Evolutionary conservation across 352 stramenopile species (phyloP), one percentile per base, ranked within the genome.

Genomic region (Phytopythium boreale): DNA sequence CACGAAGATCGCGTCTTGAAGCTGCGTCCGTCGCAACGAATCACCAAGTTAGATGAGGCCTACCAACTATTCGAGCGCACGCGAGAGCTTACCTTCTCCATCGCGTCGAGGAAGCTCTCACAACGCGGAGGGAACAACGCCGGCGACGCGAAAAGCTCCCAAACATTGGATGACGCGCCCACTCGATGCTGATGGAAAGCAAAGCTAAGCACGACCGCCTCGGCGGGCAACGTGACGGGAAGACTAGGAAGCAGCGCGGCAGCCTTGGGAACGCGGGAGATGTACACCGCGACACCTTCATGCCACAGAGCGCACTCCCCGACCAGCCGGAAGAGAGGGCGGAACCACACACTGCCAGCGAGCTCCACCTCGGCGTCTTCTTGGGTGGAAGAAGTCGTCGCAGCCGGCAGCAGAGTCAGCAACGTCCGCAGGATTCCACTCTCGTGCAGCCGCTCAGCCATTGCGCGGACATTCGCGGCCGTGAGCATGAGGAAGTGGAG

Each of bases 241-340:
- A 80, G 55, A 0, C 26, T 64, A 17, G 67, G 61, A 51, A 86
- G 43, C 11, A 89, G 27, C 26, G 39, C 68, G 19, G 62, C 51
- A 14, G 85, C 64, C 46, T 77, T 80, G 10, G 77, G 71, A 0
- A 89, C 75, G 47, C 77, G 77, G 0, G 65, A 41, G 17, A 82
- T 61, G 59, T 80, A 89, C 24, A 26, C 52, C 0, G 80, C 73
- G 59, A 86, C 78, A 24, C 71, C 75, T 22, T 51, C 36, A 47
- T 82, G 73, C 77, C 77, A 88, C n/a, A 88, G 44, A 10, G 75
- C 76, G 61, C 77, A 84, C 53, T 83, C 74, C 1, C 68, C 72
- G 0, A 89, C 17, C 22, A 89, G 63, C 15, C 80, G 80, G 55
- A 89, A 58, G 56, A 89, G 57, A 11, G 74, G 74, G 12, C 67